Percentiles rank a stretch among this genome's conserved stretches.
Evolutionary conservation across 2,329 filamentous ascomycete genomes (phyloP).

Genomic region (Aspergillus sp.): DNA sequence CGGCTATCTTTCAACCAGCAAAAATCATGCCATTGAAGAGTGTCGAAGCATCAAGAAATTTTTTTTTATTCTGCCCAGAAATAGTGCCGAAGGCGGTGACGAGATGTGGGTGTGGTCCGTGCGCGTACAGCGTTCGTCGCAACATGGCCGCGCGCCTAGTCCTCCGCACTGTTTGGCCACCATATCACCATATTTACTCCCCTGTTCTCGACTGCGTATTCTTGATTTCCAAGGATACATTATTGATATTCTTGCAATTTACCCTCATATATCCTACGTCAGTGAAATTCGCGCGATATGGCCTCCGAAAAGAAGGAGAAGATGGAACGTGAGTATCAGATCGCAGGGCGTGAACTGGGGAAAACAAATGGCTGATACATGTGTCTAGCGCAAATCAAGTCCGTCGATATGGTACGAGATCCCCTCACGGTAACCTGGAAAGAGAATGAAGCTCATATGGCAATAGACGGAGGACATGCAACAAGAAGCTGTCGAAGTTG

Average conservation of each 20-base stretch:
- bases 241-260: background rate
- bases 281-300: conserved; percentile 21
- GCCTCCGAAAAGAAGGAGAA: conserved; percentile 57
- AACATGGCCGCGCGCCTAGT: background rate
- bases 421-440: conserved; percentile 5
- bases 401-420: conserved; percentile 82
- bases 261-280: conserved; percentile 3
- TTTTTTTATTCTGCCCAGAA: conserved; percentile 23
- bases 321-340: conserved; percentile 58
- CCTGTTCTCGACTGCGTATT: too few species aligned
- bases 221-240: too few species aligned
- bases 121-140: conserved; percentile 5
- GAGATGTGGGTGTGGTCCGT: conserved; percentile 16
- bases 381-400: conserved; percentile 81
- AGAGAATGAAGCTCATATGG: conserved; percentile 7
- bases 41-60: conserved; percentile 7
- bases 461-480: conserved; percentile 92
- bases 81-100: conserved; percentile 27
- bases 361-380: conserved; percentile 5
- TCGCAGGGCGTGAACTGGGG: background rate
- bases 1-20: background rate
- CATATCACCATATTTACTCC: background rate
- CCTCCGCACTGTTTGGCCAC: background rate
- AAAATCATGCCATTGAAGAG: conserved; percentile 4
- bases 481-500: conserved; percentile 86